A percentile compares a stretch with the other conserved stretches of the same genome.
These are phyloP conservation scores for Wickerhamomyces sydowiorum DNA, from an alignment of 805 yeast species.

Conservation along the genomic window DNA sequence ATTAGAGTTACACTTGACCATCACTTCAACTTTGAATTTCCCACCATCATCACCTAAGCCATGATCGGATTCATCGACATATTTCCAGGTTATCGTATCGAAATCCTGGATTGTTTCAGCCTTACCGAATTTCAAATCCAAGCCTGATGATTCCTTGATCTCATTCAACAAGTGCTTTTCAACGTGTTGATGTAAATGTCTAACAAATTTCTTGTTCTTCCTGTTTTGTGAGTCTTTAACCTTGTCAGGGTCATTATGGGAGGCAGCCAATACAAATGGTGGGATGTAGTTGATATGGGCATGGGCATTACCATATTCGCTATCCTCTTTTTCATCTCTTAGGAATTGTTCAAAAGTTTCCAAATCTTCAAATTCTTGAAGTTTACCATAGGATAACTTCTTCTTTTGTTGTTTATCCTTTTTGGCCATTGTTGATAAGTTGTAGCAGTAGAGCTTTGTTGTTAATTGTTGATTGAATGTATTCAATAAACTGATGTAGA, in stretches of 20 bases:
- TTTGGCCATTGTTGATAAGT: constrained; percentile 8
- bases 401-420: constrained; percentile 18
- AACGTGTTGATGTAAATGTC: constrained; percentile 72
- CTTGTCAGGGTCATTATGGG: constrained; percentile 65
- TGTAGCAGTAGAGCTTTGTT: not conserved
- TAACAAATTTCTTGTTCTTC: constrained; percentile 62
- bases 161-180: constrained; percentile 66
- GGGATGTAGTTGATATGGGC: constrained; percentile 66
- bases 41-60: constrained; percentile 30
- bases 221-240: constrained; percentile 69
- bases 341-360: constrained; percentile 57
- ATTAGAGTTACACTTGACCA: constrained; percentile 59
- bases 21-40: constrained; percentile 61
- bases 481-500: not conserved
- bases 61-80: constrained; percentile 51
- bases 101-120: constrained; percentile 41
- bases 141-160: constrained; percentile 55
- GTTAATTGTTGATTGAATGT: not conserved
- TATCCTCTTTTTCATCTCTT: constrained; percentile 71
- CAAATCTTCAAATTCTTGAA: constrained; percentile 52
- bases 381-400: constrained; percentile 15
- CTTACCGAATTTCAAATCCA: constrained; percentile 44
- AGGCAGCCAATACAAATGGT: constrained; percentile 63
- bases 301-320: constrained; percentile 64
- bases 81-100: constrained; percentile 56